phyloP scores from a whole-genome alignment of 192 early-diverging fungal genomes.

The Coemansia sp. region DNA sequence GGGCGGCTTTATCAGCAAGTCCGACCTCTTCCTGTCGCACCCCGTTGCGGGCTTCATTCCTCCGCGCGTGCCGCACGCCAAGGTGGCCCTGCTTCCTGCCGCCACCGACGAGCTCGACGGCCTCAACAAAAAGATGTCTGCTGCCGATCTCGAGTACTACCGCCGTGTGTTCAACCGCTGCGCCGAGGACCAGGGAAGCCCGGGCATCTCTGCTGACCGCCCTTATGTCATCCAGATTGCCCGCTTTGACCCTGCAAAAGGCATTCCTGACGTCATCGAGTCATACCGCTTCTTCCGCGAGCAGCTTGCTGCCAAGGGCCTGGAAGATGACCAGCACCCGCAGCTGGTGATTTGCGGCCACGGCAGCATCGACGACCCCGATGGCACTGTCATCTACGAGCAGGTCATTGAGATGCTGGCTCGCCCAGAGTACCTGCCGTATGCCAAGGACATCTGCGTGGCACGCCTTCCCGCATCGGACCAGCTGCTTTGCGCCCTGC shows the following conservation, averaged over 20 bases:
- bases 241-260: slow-evolving; percentile 83
- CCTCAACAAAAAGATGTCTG: slow-evolving; percentile 68
- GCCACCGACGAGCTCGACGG: slow-evolving; percentile 79
- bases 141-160: slow-evolving; percentile 62
- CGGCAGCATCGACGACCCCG: slow-evolving; percentile 82
- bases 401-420: slow-evolving; percentile 54
- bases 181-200: slow-evolving; percentile 65
- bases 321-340: slow-evolving; percentile 53
- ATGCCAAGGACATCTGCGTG: slow-evolving; percentile 58
- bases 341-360: slow-evolving; percentile 76
- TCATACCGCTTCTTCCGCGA: slow-evolving; percentile 65
- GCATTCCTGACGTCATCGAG: slow-evolving; percentile 70
- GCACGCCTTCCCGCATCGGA: slow-evolving; percentile 73
- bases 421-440: slow-evolving; percentile 52
- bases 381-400: slow-evolving; percentile 67
- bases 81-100: slow-evolving; percentile 69
- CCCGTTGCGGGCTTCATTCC: slow-evolving; percentile 75
- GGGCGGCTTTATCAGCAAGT: slow-evolving; percentile 63
- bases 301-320: slow-evolving; percentile 50
- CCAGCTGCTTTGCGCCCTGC: slow-evolving; percentile 72
- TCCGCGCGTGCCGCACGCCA: slow-evolving; percentile 61
- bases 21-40: slow-evolving; percentile 78
- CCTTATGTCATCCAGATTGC: slow-evolving; percentile 82
- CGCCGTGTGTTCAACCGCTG: slow-evolving; percentile 77
- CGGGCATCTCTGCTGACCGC: slow-evolving; percentile 56